Evolutionary conservation across 2,329 filamentous ascomycete species (phyloP).

Genomic region (Xylaria hypoxylon): DNA sequence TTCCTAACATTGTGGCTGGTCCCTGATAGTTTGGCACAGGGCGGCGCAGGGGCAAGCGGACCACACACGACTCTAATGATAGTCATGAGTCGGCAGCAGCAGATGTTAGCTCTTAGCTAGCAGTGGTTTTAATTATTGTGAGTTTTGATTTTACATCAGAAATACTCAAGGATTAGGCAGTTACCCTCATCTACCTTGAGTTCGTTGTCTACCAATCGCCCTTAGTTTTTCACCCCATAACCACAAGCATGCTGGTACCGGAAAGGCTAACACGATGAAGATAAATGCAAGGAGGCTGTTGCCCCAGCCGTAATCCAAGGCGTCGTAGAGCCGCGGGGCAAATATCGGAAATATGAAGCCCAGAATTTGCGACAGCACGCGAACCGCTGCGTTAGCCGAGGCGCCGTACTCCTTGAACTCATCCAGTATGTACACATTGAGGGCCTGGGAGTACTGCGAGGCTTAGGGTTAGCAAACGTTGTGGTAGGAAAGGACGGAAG

Average conservation of each 20-base stretch:
- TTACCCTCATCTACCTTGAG: neutral
- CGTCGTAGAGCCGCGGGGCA: conserved; percentile 55
- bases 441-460: conserved; percentile 58
- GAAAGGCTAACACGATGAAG: conserved; percentile 40
- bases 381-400: conserved; percentile 62
- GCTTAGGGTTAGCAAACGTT: neutral
- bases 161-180: neutral
- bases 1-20: neutral
- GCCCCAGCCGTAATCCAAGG: conserved; percentile 59
- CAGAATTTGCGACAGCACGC: conserved; percentile 63
- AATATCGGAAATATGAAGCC: conserved; percentile 69
- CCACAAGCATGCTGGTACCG: conserved; percentile 43
- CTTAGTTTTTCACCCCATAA: conserved; percentile 44
- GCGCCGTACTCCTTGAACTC: conserved; percentile 54
- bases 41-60: conserved; percentile 8
- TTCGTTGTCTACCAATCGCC: conserved; percentile 22
- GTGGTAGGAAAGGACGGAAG: neutral
- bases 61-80: neutral
- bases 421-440: conserved; percentile 68
- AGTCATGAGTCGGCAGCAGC: no score
- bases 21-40: neutral
- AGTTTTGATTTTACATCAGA: neutral
- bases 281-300: conserved; percentile 57
- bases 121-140: no score
- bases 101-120: no score